Percentiles rank a stretch among this genome's conserved stretches.
Conservation (phyloP, 2,329 filamentous ascomycete species). For the Trichothecium sympodiale region DNA sequence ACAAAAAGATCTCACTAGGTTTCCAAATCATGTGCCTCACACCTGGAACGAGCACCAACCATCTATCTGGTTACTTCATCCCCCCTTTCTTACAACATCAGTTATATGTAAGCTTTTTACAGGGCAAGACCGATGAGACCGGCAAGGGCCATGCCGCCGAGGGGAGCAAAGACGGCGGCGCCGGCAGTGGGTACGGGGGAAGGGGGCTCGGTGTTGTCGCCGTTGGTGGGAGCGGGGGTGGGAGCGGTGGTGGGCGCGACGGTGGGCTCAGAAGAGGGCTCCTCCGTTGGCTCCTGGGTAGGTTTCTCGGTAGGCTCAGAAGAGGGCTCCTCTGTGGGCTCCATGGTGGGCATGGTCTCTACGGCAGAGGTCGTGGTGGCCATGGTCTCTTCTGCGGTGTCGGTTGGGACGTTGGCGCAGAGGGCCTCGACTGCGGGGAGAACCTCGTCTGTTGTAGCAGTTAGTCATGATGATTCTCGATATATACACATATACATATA, state of each 20-base stretch:
- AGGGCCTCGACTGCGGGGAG: slow-evolving; percentile 24
- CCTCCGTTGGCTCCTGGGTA: slow-evolving; percentile 5
- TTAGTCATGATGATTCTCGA: neutral
- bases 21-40: no score
- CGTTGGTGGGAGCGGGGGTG: slow-evolving; percentile 9
- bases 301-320: slow-evolving; percentile 6
- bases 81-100: no score
- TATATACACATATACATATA: no score
- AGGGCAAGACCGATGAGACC: slow-evolving; percentile 22
- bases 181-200: slow-evolving; percentile 14
- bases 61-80: no score
- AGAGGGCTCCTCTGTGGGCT: slow-evolving; percentile 7
- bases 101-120: slow-evolving; percentile 13
- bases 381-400: slow-evolving; percentile 6
- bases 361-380: slow-evolving; percentile 6
- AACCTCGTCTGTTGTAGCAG: slow-evolving; percentile 21
- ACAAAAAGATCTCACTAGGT: no score
- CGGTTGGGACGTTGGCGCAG: slow-evolving; percentile 13
- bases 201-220: slow-evolving; percentile 2
- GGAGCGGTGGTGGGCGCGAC: slow-evolving; percentile 6
- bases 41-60: no score
- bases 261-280: slow-evolving; percentile 3
- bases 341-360: slow-evolving; percentile 5
- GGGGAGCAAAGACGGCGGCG: slow-evolving; percentile 18
- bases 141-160: slow-evolving; percentile 21